Evolutionary conservation across 192 early-diverging fungal species (phyloP), one percentile per base, ranked within the genome.

Genomic region (Dimargaris cristalligena): DNA sequence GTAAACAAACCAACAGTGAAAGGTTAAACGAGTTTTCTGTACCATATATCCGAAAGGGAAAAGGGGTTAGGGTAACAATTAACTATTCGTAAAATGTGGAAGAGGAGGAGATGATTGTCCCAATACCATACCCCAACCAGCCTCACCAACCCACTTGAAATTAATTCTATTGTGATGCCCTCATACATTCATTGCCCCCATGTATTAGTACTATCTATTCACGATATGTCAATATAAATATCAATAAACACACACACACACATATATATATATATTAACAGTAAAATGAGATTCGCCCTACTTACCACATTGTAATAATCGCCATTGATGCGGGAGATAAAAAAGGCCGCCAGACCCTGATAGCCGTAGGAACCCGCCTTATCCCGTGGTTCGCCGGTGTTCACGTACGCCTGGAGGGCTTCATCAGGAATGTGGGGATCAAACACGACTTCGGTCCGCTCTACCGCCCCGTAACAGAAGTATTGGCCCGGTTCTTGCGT

Each of bases 321-420:
- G 22, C 91, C 91, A 6, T 82, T 59, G 41, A 93, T 88, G 29
- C 74, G 65, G 59, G 78, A 72, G 32, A 91, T 74, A 50, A 93
- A 79, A 55, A 83, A 69, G 32, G 81, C 61, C 11, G 82, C 89
- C 44, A 78, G 67, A 13, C 80, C 80, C 71, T 93, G 91, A 62
- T 89, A 89, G 8, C 87, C 91, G 63, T 93, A 93, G 16, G 74
- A 78, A 10, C 90, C 92, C 26, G 91, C 85, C 68, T 90, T 88
- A 58, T 87, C 85, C 71, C 77, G 70, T 6, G 80, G 80, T 52
- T 83, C 80, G 8, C 74, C 76, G 8, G 81, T 80, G 1, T 59
- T 64, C 10, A 83, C 74, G 45, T 83, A 94, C 1, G 78, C 80
- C 25, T 80, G 63, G 34, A 91, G 70, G 44, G 74, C 54, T n/a